A percentile compares a stretch with the other conserved stretches of the same genome.
These are phyloP conservation scores for Ceratorhiza oryzae-sativae DNA, from an alignment of 1,284 basidiomycete genomes.

Conservation along the genomic window DNA sequence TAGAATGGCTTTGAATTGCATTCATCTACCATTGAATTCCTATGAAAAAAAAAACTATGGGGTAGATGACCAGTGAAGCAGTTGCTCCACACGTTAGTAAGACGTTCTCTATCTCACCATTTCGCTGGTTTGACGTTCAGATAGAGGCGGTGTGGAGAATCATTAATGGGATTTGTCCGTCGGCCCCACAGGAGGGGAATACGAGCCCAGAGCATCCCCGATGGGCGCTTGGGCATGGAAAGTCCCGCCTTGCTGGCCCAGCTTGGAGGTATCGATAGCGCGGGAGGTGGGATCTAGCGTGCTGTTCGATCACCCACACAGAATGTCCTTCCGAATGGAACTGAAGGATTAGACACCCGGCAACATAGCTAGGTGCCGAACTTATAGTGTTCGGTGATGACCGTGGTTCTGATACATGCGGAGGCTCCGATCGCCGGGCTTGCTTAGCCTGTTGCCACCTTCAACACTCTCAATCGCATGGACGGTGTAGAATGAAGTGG, in stretches of 20 bases:
- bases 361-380: conserved; percentile 35
- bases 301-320: background rate
- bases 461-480: background rate
- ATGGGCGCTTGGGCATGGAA: background rate
- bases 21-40: background rate
- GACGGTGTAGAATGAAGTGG: background rate
- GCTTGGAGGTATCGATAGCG: background rate
- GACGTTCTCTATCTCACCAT: background rate
- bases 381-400: background rate
- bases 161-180: too few species aligned
- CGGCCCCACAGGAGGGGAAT: background rate
- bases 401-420: conserved; percentile 25
- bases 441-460: conserved; percentile 2
- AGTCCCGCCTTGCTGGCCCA: background rate
- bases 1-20: background rate
- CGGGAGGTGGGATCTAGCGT: background rate
- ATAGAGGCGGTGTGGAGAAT: background rate
- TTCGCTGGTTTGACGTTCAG: background rate
- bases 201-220: background rate
- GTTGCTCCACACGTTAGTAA: too few species aligned
- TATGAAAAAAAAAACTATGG: background rate
- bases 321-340: background rate
- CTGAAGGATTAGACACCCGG: background rate
- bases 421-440: conserved; percentile 25
- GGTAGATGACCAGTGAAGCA: background rate